phyloP scores from a whole-genome alignment of 192 early-diverging fungal genomes.

The Coemansia sp. region DNA sequence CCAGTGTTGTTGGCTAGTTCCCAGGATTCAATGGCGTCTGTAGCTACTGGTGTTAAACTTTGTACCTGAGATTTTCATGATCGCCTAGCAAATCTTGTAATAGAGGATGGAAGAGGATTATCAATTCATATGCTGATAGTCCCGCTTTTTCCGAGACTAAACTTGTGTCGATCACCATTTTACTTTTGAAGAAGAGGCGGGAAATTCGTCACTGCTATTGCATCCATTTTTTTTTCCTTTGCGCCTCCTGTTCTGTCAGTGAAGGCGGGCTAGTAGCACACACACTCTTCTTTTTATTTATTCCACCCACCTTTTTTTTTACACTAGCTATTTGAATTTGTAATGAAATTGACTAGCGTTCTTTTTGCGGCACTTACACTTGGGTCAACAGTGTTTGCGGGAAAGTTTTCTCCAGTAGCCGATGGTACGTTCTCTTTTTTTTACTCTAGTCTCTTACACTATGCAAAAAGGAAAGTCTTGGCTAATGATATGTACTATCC shows the following conservation, averaged over 20 bases:
- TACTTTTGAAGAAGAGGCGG: too few relatives aligned
- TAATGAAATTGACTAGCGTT: conserved; percentile 8
- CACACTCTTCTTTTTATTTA: not conserved
- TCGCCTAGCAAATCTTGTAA: not conserved
- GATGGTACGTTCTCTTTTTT: conserved; percentile 12
- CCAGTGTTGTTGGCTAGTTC: not conserved
- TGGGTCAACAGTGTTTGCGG: not conserved
- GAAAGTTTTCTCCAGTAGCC: conserved; percentile 11
- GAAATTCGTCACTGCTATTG: too few relatives aligned
- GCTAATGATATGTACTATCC: not conserved
- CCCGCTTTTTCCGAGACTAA: too few relatives aligned
- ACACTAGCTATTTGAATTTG: not conserved
- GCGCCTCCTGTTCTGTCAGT: too few relatives aligned
- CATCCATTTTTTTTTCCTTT: too few relatives aligned
- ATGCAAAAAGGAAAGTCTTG: not conserved
- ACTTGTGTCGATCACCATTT: too few relatives aligned
- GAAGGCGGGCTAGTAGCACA: not conserved
- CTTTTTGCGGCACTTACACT: not conserved
- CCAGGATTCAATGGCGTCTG: not conserved
- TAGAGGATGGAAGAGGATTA: too few relatives aligned
- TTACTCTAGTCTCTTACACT: not conserved
- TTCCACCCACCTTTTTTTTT: not conserved
- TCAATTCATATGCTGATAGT: too few relatives aligned
- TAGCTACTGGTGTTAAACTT: not conserved
- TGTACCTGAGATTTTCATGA: not conserved